phyloP scores from a whole-genome alignment of 345 rosid genomes.

The Sisymbrium altissimum region DNA sequence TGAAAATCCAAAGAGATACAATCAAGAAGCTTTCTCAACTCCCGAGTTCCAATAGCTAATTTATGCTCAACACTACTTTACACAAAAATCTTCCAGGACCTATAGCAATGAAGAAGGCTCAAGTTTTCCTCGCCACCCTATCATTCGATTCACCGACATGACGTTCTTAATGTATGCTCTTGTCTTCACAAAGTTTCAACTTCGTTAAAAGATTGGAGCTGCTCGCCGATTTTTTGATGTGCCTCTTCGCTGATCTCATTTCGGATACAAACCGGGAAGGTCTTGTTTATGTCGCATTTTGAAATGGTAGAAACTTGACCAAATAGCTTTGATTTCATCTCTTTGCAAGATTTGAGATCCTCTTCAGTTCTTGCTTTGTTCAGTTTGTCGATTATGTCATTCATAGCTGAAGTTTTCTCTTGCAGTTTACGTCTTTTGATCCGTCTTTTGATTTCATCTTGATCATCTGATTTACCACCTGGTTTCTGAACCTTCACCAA shows the following conservation, averaged over 20 bases:
- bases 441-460: constrained; percentile 35
- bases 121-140: too few species aligned
- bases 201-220: constrained; percentile 15
- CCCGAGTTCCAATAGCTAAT: constrained; percentile 10
- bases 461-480: constrained; percentile 28
- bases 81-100: constrained; percentile 12
- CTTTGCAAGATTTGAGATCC: constrained; percentile 70
- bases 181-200: constrained; percentile 17
- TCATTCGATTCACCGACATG: neutral
- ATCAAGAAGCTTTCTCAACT: constrained; percentile 3
- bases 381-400: constrained; percentile 64
- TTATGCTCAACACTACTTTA: constrained; percentile 17
- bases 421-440: constrained; percentile 40
- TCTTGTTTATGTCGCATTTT: constrained; percentile 24
- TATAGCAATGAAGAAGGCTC: neutral
- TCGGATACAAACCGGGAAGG: constrained; percentile 26
- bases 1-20: constrained; percentile 13
- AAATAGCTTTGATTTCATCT: constrained; percentile 52
- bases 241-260: constrained; percentile 64
- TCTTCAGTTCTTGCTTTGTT: constrained; percentile 77
- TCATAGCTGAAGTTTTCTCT: constrained; percentile 51
- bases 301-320: constrained; percentile 25
- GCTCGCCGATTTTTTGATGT: constrained; percentile 33
- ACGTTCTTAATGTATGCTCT: neutral
- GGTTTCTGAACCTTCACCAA: constrained; percentile 49